A percentile compares a stretch with the other conserved stretches of the same genome.
These are phyloP conservation scores for Breviolum minutum DNA, from an alignment of 73 alveolate species.

Conservation along the genomic window DNA sequence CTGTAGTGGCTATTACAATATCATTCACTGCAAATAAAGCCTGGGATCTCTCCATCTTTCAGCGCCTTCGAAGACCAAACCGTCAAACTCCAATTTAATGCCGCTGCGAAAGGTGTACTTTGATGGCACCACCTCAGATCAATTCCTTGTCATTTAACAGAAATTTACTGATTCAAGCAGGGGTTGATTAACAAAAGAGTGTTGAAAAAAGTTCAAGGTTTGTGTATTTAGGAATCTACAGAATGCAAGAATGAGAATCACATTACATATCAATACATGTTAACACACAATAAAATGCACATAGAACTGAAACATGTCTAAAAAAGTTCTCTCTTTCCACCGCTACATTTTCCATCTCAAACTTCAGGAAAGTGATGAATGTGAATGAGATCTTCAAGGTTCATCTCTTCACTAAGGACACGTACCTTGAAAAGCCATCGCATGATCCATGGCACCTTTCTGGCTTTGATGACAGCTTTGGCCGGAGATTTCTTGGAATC, in stretches of 20 bases:
- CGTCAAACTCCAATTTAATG: constrained; percentile 44
- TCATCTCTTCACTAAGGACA: neutral
- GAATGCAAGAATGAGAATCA: too few relatives aligned
- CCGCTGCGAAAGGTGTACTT: constrained; percentile 78
- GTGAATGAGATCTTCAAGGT: too few relatives aligned
- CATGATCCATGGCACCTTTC: constrained; percentile 60
- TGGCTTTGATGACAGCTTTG: neutral
- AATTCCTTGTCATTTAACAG: neutral
- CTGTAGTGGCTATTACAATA: too few relatives aligned
- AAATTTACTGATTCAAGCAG: neutral
- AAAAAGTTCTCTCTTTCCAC: too few relatives aligned
- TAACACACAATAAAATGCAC: too few relatives aligned
- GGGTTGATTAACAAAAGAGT: neutral
- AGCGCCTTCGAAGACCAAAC: constrained; percentile 19
- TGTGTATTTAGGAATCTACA: neutral
- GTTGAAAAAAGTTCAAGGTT: neutral
- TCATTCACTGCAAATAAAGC: too few relatives aligned
- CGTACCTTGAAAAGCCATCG: constrained; percentile 65
- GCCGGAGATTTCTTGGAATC: too few relatives aligned
- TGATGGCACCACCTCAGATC: constrained; percentile 52
- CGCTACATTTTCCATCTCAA: too few relatives aligned
- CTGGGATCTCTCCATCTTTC: neutral
- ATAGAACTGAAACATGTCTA: too few relatives aligned
- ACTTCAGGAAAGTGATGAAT: too few relatives aligned
- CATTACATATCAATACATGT: too few relatives aligned